Base-by-base conservation (phyloP, 306 rosid genomes). In the cucumber (Cucumis sativus) region DNA sequence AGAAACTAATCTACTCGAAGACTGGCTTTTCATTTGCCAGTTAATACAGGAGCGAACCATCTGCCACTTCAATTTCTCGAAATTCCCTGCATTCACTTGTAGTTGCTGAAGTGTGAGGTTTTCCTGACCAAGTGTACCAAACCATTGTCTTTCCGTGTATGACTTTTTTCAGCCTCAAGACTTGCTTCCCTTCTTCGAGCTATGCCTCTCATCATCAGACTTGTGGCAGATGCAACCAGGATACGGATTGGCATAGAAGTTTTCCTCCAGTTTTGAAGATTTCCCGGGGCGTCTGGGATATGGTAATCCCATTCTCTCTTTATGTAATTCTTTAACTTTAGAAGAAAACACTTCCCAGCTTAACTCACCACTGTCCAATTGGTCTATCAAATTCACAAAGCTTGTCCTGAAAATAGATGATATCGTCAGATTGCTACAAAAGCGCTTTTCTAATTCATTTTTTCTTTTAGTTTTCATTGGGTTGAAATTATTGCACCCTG, bases 211-310 rank as follows among this genome's bases (percentile, higher is more conserved):
- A 61, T 86, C 91, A 64, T 59, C 82, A 47, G 91, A 76, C 78
- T 74, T 88, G 90, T 87, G 80, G 76, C 99, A 96, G 40, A 96
- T 82, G 60, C 99, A 96, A 79, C 97, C 98, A 8, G 98, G 99
- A 76, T 86, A 85, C 33, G 99, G 99, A 78, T 96, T 96, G 18
- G 99, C 98, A 14, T 79, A 96, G 84, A 96, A 96, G 61, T 92
- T 92, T 89, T 96, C 99, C 87, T 96, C 99, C 20, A 67, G 78
- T 82, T 95, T 92, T 5, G 98, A 95, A 4, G 88, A 82, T 76
- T 92, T 93, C 73, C 98, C 98, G 10, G 86, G 61, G 18, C 78
- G 88, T 84, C 99, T 87, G 45, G 30, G 84, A 85, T 89, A 91
- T 57, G 99, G 98, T 6, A 85, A 87, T 25, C 99, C 98, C 14